These are phyloP conservation scores for Striga hermonthica DNA, from an alignment of 305 asterid species.

Conservation along the genomic window DNA sequence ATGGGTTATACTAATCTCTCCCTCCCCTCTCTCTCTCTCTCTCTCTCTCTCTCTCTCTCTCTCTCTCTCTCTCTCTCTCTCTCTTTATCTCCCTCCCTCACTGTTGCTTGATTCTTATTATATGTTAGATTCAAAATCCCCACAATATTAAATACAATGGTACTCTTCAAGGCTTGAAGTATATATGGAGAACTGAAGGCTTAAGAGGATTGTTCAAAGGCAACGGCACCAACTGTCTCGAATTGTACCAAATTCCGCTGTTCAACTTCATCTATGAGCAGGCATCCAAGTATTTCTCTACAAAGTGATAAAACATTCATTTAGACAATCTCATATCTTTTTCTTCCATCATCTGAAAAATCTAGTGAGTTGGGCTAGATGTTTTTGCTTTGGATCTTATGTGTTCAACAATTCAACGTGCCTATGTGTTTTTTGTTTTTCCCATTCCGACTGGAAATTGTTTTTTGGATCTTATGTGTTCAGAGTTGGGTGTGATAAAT, in stretches of 20 bases:
- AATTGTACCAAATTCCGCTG: slow-evolving; percentile 89
- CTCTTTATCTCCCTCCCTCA: neutral
- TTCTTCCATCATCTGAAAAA: neutral
- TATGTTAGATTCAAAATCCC: slow-evolving; percentile 80
- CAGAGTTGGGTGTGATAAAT: too few relatives aligned
- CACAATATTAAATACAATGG: slow-evolving; percentile 82
- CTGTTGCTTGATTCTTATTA: slow-evolving; percentile 23
- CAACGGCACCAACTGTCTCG: slow-evolving; percentile 91
- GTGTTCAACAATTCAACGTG: too few relatives aligned
- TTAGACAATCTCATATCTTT: slow-evolving; percentile 4
- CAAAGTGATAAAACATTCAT: slow-evolving; percentile 11
- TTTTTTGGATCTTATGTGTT: too few relatives aligned
- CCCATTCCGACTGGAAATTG: too few relatives aligned
- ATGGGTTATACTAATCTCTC: neutral
- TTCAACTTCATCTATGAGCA: slow-evolving; percentile 94
- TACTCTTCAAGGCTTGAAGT: slow-evolving; percentile 81
- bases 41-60: neutral
- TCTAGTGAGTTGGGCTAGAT: too few relatives aligned
- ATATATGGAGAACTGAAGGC: slow-evolving; percentile 91
- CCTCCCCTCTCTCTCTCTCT: neutral
- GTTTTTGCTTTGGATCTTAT: too few relatives aligned
- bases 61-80: neutral
- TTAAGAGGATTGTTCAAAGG: slow-evolving; percentile 84
- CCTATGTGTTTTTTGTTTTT: too few relatives aligned
- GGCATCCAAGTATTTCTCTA: slow-evolving; percentile 70